These are phyloP conservation scores for Cordyceps fumosorosea DNA, from an alignment of 2,329 filamentous ascomycete species.

Conservation along the genomic window DNA sequence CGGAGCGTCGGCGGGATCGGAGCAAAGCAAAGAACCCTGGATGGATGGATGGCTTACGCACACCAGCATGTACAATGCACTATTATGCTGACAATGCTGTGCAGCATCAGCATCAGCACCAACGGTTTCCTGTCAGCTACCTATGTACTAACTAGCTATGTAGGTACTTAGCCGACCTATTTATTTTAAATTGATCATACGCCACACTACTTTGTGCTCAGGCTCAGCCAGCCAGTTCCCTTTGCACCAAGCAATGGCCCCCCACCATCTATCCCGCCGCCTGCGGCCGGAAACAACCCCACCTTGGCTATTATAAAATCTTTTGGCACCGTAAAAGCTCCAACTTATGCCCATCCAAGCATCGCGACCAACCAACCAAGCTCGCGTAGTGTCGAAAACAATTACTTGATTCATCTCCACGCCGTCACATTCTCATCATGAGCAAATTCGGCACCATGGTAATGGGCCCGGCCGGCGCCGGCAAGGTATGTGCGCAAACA, in stretches of 20 bases:
- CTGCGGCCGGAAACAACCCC: background rate
- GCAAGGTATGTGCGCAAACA: constrained; percentile 55
- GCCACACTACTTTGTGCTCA: background rate
- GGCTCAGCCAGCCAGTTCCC: background rate
- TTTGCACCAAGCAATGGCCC: background rate
- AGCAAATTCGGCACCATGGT: constrained; percentile 92
- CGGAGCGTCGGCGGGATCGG: constrained; percentile 7
- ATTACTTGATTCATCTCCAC: background rate
- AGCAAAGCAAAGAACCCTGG: background rate
- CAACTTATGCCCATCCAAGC: background rate
- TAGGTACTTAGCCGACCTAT: no score
- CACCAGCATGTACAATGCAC: background rate
- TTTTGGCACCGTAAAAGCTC: background rate
- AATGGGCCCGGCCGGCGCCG: constrained; percentile 92
- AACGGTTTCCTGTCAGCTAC: background rate
- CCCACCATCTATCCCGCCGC: background rate
- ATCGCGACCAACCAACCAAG: background rate
- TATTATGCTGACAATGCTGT: background rate
- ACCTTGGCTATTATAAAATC: background rate
- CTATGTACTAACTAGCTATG: no score
- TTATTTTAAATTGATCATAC: no score
- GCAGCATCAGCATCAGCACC: background rate
- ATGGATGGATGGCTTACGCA: background rate
- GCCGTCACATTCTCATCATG: constrained; percentile 43
- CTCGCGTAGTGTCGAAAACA: background rate